phyloP scores from a whole-genome alignment of 2,329 filamentous ascomycete species.

The Colletotrichum sp. region DNA sequence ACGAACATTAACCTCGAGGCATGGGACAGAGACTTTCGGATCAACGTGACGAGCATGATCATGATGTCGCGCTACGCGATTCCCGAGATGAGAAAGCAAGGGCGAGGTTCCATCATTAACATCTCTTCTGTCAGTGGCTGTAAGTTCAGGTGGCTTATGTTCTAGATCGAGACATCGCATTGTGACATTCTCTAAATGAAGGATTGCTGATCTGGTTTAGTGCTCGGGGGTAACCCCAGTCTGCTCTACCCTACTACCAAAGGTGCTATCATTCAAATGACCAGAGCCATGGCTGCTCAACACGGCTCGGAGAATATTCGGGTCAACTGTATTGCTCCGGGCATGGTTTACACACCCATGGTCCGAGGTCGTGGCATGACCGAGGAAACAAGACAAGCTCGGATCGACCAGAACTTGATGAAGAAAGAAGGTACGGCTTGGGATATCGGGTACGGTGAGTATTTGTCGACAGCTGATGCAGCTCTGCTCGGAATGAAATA shows the following conservation, averaged over 20 bases:
- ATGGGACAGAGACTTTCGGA: conserved; percentile 35
- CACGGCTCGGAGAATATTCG: conserved; percentile 50
- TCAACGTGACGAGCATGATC: conserved; percentile 71
- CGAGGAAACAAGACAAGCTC: conserved; percentile 28
- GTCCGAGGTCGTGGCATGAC: conserved; percentile 28
- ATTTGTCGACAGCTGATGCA: fast-evolving
- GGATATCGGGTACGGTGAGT: conserved; percentile 30
- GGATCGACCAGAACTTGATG: conserved; percentile 30
- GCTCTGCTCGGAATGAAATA: neutral
- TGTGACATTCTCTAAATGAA: fast-evolving
- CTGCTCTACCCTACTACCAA: conserved; percentile 53
- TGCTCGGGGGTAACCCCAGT: conserved; percentile 44
- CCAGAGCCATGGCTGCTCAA: conserved; percentile 55
- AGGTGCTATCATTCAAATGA: conserved; percentile 56
- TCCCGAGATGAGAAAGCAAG: conserved; percentile 56
- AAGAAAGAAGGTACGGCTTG: conserved; percentile 30
- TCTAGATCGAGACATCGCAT: neutral
- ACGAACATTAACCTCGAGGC: conserved; percentile 25
- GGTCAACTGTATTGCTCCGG: conserved; percentile 56
- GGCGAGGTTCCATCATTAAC: conserved; percentile 32
- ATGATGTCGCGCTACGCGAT: conserved; percentile 67
- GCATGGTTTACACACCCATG: conserved; percentile 36
- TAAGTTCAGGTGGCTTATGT: neutral
- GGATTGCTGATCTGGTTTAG: neutral
- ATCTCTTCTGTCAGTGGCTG: conserved; percentile 24